These are phyloP conservation scores for Coemansia sp. DNA, from an alignment of 192 early-diverging fungal genomes.

Conservation along the genomic window DNA sequence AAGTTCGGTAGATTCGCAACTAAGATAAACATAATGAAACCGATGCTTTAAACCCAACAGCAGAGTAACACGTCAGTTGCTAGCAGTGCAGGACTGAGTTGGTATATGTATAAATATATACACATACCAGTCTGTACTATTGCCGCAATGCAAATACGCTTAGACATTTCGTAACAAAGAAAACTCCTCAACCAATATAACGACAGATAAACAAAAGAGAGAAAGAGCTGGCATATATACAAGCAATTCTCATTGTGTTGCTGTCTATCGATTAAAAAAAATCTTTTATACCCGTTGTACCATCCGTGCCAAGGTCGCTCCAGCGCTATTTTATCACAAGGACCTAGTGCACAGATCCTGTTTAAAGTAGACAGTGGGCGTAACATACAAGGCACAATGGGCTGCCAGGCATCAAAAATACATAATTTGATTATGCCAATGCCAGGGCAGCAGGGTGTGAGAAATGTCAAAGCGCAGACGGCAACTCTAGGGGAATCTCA, in stretches of 20 bases:
- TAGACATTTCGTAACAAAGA: background rate
- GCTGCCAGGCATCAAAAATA: background rate
- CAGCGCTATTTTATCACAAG: background rate
- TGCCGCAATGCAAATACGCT: background rate
- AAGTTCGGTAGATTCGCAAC: background rate
- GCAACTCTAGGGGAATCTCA: slow-evolving; percentile 54
- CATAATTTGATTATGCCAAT: background rate
- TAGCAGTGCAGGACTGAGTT: too few species aligned
- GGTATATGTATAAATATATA: background rate
- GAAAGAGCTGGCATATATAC: too few species aligned
- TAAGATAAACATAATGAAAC: background rate
- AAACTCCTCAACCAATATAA: too few species aligned
- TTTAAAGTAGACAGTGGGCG: background rate
- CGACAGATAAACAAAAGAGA: too few species aligned
- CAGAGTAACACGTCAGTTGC: slow-evolving; percentile 29
- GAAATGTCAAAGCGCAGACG: slow-evolving; percentile 25
- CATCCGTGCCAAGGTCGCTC: slow-evolving; percentile 1
- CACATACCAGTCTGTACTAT: too few species aligned
- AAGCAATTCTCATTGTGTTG: too few species aligned
- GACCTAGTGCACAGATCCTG: background rate
- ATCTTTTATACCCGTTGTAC: background rate
- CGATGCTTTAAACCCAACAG: slow-evolving; percentile 47
- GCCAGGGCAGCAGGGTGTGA: background rate
- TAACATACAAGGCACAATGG: slow-evolving; percentile 10
- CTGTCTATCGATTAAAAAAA: too few species aligned